These are phyloP conservation scores for Colletotrichum karsti DNA, from an alignment of 2,329 filamentous ascomycete species.

Conservation along the genomic window DNA sequence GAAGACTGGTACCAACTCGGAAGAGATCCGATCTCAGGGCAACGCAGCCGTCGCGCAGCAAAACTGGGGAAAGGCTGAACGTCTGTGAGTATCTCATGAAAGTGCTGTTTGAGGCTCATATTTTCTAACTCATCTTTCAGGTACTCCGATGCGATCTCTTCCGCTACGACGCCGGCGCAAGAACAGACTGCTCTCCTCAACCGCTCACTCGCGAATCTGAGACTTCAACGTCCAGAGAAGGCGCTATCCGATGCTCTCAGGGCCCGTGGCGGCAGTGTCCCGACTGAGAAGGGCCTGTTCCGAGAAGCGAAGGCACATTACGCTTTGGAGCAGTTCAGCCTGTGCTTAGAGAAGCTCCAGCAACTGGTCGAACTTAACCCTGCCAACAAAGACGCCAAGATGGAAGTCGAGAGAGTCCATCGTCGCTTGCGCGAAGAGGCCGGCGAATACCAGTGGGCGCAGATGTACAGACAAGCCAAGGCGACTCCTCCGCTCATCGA, in stretches of 20 bases:
- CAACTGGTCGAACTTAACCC: slow-evolving; percentile 42
- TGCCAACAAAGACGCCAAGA: slow-evolving; percentile 39
- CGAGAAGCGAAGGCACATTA: slow-evolving; percentile 56
- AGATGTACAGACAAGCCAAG: slow-evolving; percentile 46
- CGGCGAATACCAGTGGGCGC: slow-evolving; percentile 48
- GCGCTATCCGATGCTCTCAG: slow-evolving; percentile 40
- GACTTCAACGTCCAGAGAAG: slow-evolving; percentile 35
- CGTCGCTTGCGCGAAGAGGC: slow-evolving; percentile 46
- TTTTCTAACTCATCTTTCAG: slow-evolving; percentile 33
- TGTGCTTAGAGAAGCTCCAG: slow-evolving; percentile 44
- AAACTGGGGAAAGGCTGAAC: slow-evolving; percentile 39
- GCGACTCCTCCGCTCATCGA: slow-evolving; percentile 52
- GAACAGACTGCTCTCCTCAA: slow-evolving; percentile 42
- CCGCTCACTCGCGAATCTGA: slow-evolving; percentile 44
- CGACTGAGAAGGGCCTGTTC: slow-evolving; percentile 52
- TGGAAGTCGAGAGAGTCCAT: slow-evolving; percentile 39
- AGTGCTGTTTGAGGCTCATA: no score
- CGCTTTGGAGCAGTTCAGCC: slow-evolving; percentile 44
- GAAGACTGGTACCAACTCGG: slow-evolving; percentile 23
- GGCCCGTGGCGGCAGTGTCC: slow-evolving; percentile 17
- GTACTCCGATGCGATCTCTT: slow-evolving; percentile 45
- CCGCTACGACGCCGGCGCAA: slow-evolving; percentile 44
- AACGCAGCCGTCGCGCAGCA: slow-evolving; percentile 40
- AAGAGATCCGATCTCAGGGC: slow-evolving; percentile 37
- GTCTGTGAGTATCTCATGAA: slow-evolving; percentile 36